Percentiles rank a stretch among this genome's conserved stretches.
Evolutionary conservation across 345 rosid species (phyloP).

Genomic region (Gossypium raimondii): DNA sequence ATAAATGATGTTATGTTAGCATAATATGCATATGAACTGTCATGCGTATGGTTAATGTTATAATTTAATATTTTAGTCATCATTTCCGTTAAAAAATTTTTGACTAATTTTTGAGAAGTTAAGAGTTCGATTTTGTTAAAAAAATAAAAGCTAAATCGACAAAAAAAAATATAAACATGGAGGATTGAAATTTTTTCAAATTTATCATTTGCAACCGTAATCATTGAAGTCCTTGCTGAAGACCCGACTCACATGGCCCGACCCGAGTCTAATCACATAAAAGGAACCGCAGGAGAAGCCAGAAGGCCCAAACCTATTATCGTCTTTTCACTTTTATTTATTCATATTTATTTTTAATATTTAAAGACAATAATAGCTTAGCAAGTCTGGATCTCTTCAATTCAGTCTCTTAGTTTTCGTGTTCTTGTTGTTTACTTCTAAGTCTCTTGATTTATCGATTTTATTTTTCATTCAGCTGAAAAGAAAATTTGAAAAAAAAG

Average conservation of each 20-base stretch:
- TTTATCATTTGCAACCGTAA: too few relatives aligned
- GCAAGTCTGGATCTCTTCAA: not conserved
- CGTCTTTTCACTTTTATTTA: not conserved
- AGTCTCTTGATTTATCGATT: not conserved
- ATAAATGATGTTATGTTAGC: too few relatives aligned
- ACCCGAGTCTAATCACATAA: too few relatives aligned
- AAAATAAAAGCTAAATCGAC: too few relatives aligned
- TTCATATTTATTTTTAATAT: not conserved
- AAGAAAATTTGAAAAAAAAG: not conserved
- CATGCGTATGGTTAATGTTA: fast-evolving
- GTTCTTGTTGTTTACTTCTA: not conserved
- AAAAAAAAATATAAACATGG: too few relatives aligned
- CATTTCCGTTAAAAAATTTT: fast-evolving
- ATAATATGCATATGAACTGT: too few relatives aligned
- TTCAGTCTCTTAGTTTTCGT: not conserved
- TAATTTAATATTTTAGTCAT: too few relatives aligned
- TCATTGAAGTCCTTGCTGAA: too few relatives aligned
- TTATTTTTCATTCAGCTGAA: not conserved
- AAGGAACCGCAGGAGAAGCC: not conserved
- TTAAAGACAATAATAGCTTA: slow-evolving; percentile 1
- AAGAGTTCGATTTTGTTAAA: too few relatives aligned
- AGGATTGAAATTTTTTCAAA: too few relatives aligned
- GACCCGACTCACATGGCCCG: too few relatives aligned
- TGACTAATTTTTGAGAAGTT: too few relatives aligned
- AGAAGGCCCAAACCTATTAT: not conserved